These are phyloP conservation scores for Boletus reticulatus DNA, from an alignment of 768 basidiomycete species.

Conservation along the genomic window DNA sequence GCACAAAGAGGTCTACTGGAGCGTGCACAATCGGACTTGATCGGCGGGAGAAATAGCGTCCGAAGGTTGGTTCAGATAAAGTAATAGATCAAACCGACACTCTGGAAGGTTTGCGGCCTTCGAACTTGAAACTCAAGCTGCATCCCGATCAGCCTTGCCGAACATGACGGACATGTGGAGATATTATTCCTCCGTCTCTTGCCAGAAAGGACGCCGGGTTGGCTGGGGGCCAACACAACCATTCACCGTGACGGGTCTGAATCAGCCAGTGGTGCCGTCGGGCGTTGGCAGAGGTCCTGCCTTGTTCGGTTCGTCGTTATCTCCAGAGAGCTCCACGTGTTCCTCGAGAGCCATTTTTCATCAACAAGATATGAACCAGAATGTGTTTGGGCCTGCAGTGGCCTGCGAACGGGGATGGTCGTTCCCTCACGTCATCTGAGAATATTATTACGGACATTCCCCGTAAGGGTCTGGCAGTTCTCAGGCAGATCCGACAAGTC, in stretches of 20 bases:
- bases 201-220: slow-evolving; percentile 19
- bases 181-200: slow-evolving; percentile 26
- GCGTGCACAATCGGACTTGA: slow-evolving; percentile 32
- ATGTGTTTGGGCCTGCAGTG: slow-evolving; percentile 1
- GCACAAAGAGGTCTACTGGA: slow-evolving; percentile 6
- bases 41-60: slow-evolving; percentile 31
- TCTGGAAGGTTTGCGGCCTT: slow-evolving; percentile 30
- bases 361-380: slow-evolving; percentile 5
- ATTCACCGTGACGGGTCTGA: too few species aligned
- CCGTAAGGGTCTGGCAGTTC: slow-evolving; percentile 18
- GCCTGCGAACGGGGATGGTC: slow-evolving; percentile 14
- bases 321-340: slow-evolving; percentile 10
- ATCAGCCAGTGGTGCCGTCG: too few species aligned
- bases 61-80: slow-evolving; percentile 27
- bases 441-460: slow-evolving; percentile 13
- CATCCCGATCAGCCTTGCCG: slow-evolving; percentile 30
- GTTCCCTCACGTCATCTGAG: slow-evolving; percentile 18
- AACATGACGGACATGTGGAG: slow-evolving; percentile 26
- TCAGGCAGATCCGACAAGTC: slow-evolving; percentile 31
- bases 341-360: background rate
- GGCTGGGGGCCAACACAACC: slow-evolving; percentile 1
- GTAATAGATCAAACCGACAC: slow-evolving; percentile 28
- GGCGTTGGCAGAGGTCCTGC: background rate
- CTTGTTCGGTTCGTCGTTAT: slow-evolving; percentile 18
- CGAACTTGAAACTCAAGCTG: slow-evolving; percentile 33